Conservation (phyloP, 2,329 filamentous ascomycete genomes). For the Xylariaceae sp. region DNA sequence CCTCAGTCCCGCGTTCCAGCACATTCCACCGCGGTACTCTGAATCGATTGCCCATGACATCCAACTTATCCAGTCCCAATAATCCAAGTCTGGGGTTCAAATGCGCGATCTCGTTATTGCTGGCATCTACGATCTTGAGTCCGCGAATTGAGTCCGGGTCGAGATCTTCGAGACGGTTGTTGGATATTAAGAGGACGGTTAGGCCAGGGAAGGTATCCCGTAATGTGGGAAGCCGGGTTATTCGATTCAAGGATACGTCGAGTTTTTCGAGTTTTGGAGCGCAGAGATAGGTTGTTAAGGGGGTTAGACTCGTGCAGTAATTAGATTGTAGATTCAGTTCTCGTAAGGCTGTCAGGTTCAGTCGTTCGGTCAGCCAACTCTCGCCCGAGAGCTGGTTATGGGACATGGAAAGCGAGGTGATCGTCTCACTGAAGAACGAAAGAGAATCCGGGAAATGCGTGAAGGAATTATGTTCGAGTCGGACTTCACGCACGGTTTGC, state of each 20-base stretch:
- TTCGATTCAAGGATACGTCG: slow-evolving; percentile 77
- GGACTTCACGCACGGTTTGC: slow-evolving; percentile 51
- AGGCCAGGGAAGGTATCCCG: slow-evolving; percentile 64
- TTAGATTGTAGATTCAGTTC: slow-evolving; percentile 73
- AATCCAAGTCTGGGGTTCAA: slow-evolving; percentile 77
- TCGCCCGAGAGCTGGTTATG: slow-evolving; percentile 66
- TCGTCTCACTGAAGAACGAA: slow-evolving; percentile 61
- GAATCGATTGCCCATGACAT: slow-evolving; percentile 82
- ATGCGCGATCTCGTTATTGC: slow-evolving; percentile 79
- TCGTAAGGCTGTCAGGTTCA: slow-evolving; percentile 67
- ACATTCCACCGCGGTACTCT: slow-evolving; percentile 79
- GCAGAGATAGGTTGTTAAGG: slow-evolving; percentile 60
- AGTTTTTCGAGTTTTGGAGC: slow-evolving; percentile 71
- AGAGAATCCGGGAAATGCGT: slow-evolving; percentile 64
- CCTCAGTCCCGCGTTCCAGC: slow-evolving; percentile 80
- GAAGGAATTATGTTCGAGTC: slow-evolving; percentile 74
- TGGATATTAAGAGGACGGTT: slow-evolving; percentile 63
- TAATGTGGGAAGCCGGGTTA: slow-evolving; percentile 63
- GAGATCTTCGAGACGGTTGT: slow-evolving; percentile 72
- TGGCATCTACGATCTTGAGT: slow-evolving; percentile 68
- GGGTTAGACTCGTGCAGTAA: slow-evolving; percentile 63
- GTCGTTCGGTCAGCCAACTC: slow-evolving; percentile 57
- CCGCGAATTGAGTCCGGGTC: slow-evolving; percentile 69
- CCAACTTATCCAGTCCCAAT: slow-evolving; percentile 60
- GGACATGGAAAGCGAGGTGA: slow-evolving; percentile 68